Base-by-base conservation (phyloP, 768 basidiomycete species). In the Asterophora lycoperdoides region DNA sequence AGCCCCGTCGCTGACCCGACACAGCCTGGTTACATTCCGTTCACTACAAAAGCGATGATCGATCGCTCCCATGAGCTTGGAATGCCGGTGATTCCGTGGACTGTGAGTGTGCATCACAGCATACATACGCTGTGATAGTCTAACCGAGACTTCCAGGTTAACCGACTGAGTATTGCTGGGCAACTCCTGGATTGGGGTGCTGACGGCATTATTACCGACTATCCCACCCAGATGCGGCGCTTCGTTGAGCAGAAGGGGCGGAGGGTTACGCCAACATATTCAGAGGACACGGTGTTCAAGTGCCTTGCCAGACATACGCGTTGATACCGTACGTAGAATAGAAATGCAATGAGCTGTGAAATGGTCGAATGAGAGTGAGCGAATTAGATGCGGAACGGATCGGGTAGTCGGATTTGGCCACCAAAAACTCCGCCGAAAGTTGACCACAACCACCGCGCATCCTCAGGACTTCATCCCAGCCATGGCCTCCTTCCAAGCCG, bases 191-290 rank as follows among this genome's bases (percentile, higher is more conserved):
- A 72, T 13, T 77, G 75, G 69, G 78, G 79, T 3, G 81, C 80
- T 0, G 88, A 90, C 61, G 89, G 87, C 0, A 78, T 91, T 48
- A 90, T 91, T 57, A 81, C 86, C 4, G 88, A 91, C 60, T 87
- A 81, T 61, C 85, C 89, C 3, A 65, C 70, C 37, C 66, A 75
- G 18, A 65, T 89, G 40, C 77, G 84, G 33, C 68, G 81, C 42
- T 74, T 79, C 61, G 72, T 77, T 7, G 70, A 79, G 52, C 76
- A 81, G 52, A 71, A 71, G 33, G 78, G 80, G 5, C 60, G 76
- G 7, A 58, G 65, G 0, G 75, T 84, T 29, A 76, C 81, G 2
- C 79, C 84, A 1, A 72, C 71, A 41, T 83, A 76, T 55, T 74
- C 83, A n/a, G 74, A 79, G 56, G 69, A 75, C 26, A 68, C 75